These are phyloP conservation scores for Pleurotus salmoneostramineus DNA, from an alignment of 768 basidiomycete genomes.

Conservation along the genomic window DNA sequence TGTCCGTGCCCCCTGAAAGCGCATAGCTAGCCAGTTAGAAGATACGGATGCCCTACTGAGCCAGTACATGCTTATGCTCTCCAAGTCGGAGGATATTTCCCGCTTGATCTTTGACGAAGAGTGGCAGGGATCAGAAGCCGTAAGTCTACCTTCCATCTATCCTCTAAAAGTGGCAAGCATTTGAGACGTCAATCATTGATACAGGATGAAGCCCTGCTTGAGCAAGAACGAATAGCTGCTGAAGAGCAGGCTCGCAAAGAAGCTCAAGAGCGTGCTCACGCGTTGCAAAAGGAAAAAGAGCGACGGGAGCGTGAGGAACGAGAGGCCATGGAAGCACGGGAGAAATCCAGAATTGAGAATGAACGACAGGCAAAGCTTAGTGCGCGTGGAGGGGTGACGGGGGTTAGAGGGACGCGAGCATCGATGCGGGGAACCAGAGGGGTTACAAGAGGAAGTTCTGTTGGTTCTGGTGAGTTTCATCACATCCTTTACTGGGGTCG, in stretches of 20 bases:
- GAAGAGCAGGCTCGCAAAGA: conserved; percentile 36
- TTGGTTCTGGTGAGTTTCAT: background rate
- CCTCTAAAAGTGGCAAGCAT: background rate
- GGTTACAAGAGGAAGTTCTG: background rate
- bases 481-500: background rate
- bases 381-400: conserved; percentile 56
- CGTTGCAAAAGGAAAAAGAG: conserved; percentile 38
- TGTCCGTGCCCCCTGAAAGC: conserved; percentile 30
- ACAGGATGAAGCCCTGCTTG: conserved; percentile 59
- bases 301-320: conserved; percentile 46
- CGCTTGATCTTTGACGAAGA: conserved; percentile 72
- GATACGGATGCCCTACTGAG: conserved; percentile 73
- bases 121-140: conserved; percentile 73
- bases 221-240: conserved; percentile 43
- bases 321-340: conserved; percentile 38
- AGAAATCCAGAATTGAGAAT: conserved; percentile 36
- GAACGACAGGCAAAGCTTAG: conserved; percentile 33
- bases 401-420: conserved; percentile 69
- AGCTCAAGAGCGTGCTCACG: conserved; percentile 39
- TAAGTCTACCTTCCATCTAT: conserved; percentile 27
- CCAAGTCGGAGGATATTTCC: conserved; percentile 65
- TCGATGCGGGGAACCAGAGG: conserved; percentile 51
- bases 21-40: conserved; percentile 60
- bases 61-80: conserved; percentile 68
- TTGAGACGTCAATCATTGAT: background rate